Percentiles rank a stretch among this genome's conserved stretches.
These are phyloP conservation scores for Gymnopus androsaceus DNA, from an alignment of 1,284 basidiomycete genomes.

Conservation along the genomic window DNA sequence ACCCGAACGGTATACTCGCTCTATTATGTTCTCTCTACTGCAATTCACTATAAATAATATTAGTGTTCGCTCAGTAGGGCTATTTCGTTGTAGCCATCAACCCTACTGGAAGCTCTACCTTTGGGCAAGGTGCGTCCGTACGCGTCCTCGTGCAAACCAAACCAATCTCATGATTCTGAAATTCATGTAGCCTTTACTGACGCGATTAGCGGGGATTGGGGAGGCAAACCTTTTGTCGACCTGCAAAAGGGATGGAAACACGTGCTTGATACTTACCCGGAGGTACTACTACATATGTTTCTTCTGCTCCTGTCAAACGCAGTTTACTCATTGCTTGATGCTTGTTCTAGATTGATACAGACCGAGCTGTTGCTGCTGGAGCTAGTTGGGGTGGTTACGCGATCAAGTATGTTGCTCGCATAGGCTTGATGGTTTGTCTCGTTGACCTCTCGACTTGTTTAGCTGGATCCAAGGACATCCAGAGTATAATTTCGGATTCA, in stretches of 20 bases:
- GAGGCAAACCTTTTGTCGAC: conserved; percentile 85
- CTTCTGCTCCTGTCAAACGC: neutral
- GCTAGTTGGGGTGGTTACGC: conserved; percentile 85
- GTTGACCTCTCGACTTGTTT: conserved; percentile 14
- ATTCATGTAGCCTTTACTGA: conserved; percentile 72
- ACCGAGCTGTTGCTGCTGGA: conserved; percentile 80
- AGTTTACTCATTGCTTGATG: neutral
- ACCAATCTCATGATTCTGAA: neutral
- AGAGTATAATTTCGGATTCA: conserved; percentile 82
- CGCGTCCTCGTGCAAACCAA: neutral
- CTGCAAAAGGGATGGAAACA: conserved; percentile 77
- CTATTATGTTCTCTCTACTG: neutral
- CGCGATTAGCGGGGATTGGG: conserved; percentile 79
- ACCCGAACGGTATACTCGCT: conserved; percentile 64
- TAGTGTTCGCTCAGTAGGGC: conserved; percentile 80
- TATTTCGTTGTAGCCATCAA: conserved; percentile 87
- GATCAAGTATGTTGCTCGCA: conserved; percentile 61
- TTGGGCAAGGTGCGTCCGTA: conserved; percentile 70
- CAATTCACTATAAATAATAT: neutral
- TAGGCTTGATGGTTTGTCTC: neutral
- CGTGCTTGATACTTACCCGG: conserved; percentile 68
- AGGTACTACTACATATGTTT: conserved; percentile 47
- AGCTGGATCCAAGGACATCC: conserved; percentile 96
- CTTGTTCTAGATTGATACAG: conserved; percentile 66
- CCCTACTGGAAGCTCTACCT: conserved; percentile 86